Conservation (phyloP, 2,329 filamentous ascomycete species). For the Cordyceps tenuipes region DNA sequence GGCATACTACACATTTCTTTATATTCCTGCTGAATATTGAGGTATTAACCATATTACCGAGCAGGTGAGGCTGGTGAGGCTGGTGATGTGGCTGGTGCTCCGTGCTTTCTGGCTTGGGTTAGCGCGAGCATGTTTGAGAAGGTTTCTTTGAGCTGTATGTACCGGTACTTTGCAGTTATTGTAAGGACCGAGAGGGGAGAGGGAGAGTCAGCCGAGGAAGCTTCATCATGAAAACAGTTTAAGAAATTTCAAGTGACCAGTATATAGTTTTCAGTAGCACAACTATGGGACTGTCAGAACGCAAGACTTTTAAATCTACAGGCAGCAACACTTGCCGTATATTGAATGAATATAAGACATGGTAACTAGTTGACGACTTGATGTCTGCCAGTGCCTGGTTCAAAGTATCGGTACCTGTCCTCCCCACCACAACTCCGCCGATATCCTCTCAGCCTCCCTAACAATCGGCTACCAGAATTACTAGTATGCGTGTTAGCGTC, state of each 20-base stretch:
- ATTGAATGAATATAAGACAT: too few species aligned
- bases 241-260: too few species aligned
- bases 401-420: background rate
- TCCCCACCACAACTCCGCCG: background rate
- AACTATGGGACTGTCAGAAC: too few species aligned
- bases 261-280: too few species aligned
- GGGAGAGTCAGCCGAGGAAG: too few species aligned
- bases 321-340: too few species aligned
- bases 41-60: background rate
- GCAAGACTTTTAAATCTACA: too few species aligned
- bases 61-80: background rate
- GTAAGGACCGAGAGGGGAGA: too few species aligned
- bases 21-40: background rate
- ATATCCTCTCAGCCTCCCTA: background rate
- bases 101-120: background rate
- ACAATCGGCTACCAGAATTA: background rate
- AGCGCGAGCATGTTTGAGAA: slow-evolving; percentile 44
- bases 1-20: background rate
- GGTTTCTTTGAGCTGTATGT: slow-evolving; percentile 30
- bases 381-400: too few species aligned
- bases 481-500: background rate
- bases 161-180: slow-evolving; percentile 23
- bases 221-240: too few species aligned
- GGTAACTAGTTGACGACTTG: too few species aligned
- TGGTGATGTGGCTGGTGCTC: slow-evolving; percentile 6